Conservation (phyloP, 352 stramenopile genomes). For the Globisporangium echinulatum region DNA sequence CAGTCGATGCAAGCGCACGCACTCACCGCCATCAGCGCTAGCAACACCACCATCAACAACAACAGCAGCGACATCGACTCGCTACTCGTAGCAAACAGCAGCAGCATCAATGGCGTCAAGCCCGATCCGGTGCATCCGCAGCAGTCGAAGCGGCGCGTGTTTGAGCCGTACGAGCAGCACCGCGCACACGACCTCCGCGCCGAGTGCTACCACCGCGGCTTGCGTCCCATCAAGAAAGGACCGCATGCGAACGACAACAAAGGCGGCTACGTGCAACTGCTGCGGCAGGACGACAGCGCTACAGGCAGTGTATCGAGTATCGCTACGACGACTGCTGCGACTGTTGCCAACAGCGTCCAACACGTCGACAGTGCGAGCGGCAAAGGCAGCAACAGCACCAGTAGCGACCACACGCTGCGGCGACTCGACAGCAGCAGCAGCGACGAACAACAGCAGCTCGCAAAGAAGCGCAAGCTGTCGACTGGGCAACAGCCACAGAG, state of each 20-base stretch:
- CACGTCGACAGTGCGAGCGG: conserved; percentile 7
- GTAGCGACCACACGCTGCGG: conserved; percentile 7
- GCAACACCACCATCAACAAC: neutral
- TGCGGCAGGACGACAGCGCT: conserved; percentile 49
- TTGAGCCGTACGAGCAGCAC: conserved; percentile 71
- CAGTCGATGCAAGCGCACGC: conserved; percentile 1
- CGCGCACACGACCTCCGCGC: conserved; percentile 67
- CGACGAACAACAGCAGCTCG: conserved; percentile 6
- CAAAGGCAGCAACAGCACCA: conserved; percentile 9
- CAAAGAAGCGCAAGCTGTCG: conserved; percentile 52
- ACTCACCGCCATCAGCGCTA: neutral
- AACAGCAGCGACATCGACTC: conserved; percentile 47
- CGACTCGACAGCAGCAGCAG: conserved; percentile 16
- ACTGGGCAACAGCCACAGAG: conserved; percentile 1
- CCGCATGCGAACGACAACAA: conserved; percentile 84
- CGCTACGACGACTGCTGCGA: conserved; percentile 1
- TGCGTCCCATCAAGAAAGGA: conserved; percentile 77
- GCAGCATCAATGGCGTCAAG: conserved; percentile 24
- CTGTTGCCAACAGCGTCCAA: neutral
- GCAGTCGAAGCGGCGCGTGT: conserved; percentile 28
- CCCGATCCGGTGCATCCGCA: conserved; percentile 36
- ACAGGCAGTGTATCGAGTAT: neutral
- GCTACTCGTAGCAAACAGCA: conserved; percentile 37
- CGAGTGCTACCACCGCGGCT: conserved; percentile 71
- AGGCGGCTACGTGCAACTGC: conserved; percentile 64